Evolutionary conservation across 768 basidiomycete genomes (phyloP).

Genomic region (Tylopilus cervinicoccineus): DNA sequence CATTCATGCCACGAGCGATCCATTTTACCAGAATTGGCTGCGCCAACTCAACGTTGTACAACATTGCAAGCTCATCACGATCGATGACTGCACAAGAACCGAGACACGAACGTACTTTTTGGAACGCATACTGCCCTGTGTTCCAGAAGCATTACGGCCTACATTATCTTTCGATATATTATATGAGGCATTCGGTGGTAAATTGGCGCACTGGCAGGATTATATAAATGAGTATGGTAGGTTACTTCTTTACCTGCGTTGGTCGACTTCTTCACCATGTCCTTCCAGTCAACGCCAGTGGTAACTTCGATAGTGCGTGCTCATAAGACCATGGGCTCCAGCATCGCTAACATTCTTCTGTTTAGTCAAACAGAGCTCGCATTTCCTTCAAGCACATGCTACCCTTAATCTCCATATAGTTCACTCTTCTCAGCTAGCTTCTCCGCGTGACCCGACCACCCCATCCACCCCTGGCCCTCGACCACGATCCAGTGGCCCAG

Average conservation of each 20-base stretch:
- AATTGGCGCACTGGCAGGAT: slow-evolving; percentile 79
- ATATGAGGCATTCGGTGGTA: slow-evolving; percentile 80
- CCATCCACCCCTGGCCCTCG: slow-evolving; percentile 31
- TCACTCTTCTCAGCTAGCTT: slow-evolving; percentile 65
- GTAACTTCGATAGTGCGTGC: slow-evolving; percentile 62
- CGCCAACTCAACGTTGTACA: slow-evolving; percentile 77
- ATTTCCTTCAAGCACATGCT: slow-evolving; percentile 82
- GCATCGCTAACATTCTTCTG: slow-evolving; percentile 4
- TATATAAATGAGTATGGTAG: slow-evolving; percentile 71
- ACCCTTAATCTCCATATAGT: slow-evolving; percentile 85
- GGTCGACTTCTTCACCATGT: slow-evolving; percentile 1
- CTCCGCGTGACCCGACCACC: slow-evolving; percentile 31
- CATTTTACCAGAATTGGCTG: slow-evolving; percentile 83
- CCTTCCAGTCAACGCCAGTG: slow-evolving; percentile 65
- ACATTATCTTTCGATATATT: slow-evolving; percentile 66
- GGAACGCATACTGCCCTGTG: slow-evolving; percentile 58
- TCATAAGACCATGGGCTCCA: not conserved
- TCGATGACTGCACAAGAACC: slow-evolving; percentile 73
- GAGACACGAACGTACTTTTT: slow-evolving; percentile 67
- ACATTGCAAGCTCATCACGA: slow-evolving; percentile 81
- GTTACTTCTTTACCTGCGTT: not conserved
- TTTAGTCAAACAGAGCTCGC: slow-evolving; percentile 72
- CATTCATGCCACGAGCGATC: slow-evolving; percentile 78
- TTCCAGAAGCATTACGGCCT: slow-evolving; percentile 57
- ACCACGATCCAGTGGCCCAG: slow-evolving; percentile 35